Evolutionary conservation across 2,329 filamentous ascomycete species (phyloP).

Genomic region (Neopestalotiopsis clavispora): DNA sequence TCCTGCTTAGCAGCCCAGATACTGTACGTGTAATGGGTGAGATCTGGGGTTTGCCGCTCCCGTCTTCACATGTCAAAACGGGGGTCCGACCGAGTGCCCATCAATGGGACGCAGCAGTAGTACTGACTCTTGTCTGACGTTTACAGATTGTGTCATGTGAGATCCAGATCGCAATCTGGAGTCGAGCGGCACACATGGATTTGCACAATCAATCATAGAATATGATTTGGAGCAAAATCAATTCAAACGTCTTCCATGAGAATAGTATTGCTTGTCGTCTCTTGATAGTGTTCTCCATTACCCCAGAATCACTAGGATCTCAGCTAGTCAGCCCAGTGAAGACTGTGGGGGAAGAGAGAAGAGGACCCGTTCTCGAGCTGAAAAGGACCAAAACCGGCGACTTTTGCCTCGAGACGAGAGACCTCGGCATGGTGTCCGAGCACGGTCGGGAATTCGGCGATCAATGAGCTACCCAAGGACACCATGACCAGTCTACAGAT

Average conservation of each 20-base stretch:
- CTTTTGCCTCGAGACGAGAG: slow-evolving; percentile 19
- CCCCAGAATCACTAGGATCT: neutral
- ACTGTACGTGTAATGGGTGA: neutral
- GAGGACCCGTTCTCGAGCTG: neutral
- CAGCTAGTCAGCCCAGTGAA: slow-evolving; percentile 17
- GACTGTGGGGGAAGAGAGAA: slow-evolving; percentile 23
- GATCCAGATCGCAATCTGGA: neutral
- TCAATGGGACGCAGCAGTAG: neutral
- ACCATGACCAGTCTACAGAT: neutral
- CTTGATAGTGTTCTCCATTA: neutral
- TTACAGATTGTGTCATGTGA: slow-evolving; percentile 1
- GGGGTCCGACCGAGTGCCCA: neutral
- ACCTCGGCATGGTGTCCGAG: slow-evolving; percentile 27
- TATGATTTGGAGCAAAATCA: neutral
- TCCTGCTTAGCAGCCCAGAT: too few relatives aligned
- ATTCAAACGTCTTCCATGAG: neutral
- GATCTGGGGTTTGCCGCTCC: slow-evolving; percentile 13
- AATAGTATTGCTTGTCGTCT: neutral
- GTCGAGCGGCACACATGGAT: too few relatives aligned
- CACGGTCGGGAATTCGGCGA: slow-evolving; percentile 24
- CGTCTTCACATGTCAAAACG: slow-evolving; percentile 14
- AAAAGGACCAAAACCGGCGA: slow-evolving; percentile 22
- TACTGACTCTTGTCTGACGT: neutral
- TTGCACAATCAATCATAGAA: too few relatives aligned
- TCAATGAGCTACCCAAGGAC: neutral